Base-by-base conservation (phyloP, 176 grass and related monocot genomes). In the Echinochloa phyllopogon region DNA sequence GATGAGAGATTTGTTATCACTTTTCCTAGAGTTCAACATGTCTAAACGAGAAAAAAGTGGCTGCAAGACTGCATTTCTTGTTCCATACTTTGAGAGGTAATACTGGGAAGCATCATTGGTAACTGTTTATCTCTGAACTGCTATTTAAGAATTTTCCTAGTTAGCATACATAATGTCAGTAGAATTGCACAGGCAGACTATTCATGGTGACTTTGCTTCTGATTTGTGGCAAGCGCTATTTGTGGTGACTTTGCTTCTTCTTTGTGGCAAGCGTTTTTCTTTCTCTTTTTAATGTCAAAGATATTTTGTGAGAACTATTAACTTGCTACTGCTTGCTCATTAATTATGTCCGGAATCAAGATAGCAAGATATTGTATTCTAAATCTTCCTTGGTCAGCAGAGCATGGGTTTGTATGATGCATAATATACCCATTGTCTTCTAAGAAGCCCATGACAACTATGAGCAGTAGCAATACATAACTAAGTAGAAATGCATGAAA, bases 1-100 rank as follows among this genome's bases (percentile, higher is more conserved):
- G 87, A 94, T 94, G 86, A 88, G 81, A 83, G 59, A 92, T 65
- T 81, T 94, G 38, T 40, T 96, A 36, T 87, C 88, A 0, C 52
- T 89, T 73, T 64, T 91, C 25, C 59, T 92, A 4, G 89, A 92
- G 58, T 91, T 94, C 70, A 85, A 79, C 72, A 56, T 82, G 48
- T 81, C 80, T 41, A 92, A 79, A 77, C 84, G 64, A 83, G 85
- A 79, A 67, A 8, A 73, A 77, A 61, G 33, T 58, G 82, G 87
- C 83, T 87, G 85, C 73, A 99, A 92, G 75, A 6, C 85, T 52
- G 79, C 96, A 77, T 85, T 88, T 78, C 73, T 99, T 16, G 91
- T 99, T 83, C 93, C 93, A 82, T 96, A 94, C 68, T 99, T 99
- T 24, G 87, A 55, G 23, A 94, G 96, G 96, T 96, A 89, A 20